A percentile compares a stretch with the other conserved stretches of the same genome.
These are phyloP conservation scores for Panaeolus papilionaceus DNA, from an alignment of 768 basidiomycete genomes.

Conservation along the genomic window DNA sequence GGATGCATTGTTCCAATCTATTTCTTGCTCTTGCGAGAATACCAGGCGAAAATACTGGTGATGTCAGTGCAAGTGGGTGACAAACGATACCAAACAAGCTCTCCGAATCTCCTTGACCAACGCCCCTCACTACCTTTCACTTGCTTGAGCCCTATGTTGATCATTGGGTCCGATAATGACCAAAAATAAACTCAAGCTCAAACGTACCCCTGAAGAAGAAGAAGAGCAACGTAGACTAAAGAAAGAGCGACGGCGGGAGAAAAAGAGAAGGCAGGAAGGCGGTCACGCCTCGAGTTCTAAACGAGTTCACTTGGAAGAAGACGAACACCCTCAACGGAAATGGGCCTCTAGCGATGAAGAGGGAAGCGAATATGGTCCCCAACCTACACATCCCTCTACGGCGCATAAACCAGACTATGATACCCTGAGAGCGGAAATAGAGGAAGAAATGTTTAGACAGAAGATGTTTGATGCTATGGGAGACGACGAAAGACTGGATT, in stretches of 20 bases:
- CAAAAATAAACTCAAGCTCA: conserved; percentile 64
- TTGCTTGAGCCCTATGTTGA: neutral
- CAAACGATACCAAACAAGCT: conserved; percentile 12
- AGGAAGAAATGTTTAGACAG: conserved; percentile 71
- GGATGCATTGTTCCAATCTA: neutral
- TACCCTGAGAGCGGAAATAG: conserved; percentile 55
- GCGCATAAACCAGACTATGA: conserved; percentile 50
- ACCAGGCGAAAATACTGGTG: neutral
- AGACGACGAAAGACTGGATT: conserved; percentile 74
- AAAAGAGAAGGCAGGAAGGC: conserved; percentile 33
- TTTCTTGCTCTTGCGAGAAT: neutral
- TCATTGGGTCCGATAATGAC: conserved; percentile 18
- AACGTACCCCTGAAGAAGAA: conserved; percentile 71
- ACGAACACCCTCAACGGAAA: conserved; percentile 41
- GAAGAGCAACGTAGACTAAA: conserved; percentile 49
- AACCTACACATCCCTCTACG: conserved; percentile 23
- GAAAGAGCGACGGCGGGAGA: conserved; percentile 40
- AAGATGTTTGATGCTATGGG: conserved; percentile 76
- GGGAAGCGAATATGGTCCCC: conserved; percentile 32
- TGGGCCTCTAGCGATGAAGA: conserved; percentile 59
- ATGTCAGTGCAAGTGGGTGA: neutral
- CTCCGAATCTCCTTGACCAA: neutral
- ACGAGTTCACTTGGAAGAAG: conserved; percentile 30
- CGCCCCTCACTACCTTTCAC: conserved; percentile 13
- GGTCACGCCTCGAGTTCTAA: conserved; percentile 31